phyloP scores from a whole-genome alignment of 148 eudicot genomes.

The Vaccinium vitisidaea region DNA sequence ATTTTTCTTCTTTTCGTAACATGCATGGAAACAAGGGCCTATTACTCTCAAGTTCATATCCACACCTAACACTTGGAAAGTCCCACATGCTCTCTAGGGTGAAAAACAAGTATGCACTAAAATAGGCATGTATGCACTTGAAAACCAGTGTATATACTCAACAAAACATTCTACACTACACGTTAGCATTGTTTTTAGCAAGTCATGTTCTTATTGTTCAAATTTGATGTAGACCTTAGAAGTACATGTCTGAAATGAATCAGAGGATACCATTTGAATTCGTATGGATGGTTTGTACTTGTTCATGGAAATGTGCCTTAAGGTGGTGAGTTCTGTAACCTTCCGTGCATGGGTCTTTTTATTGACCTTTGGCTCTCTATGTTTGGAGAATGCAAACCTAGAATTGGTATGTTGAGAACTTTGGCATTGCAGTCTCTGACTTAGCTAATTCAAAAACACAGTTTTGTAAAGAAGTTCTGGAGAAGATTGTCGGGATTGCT shows the following conservation, averaged over 20 bases:
- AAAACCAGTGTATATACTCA: not conserved
- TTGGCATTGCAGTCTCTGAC: not conserved
- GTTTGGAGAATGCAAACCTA: not conserved
- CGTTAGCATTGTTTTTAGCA: not conserved
- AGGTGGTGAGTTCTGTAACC: not conserved
- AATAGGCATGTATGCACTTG: not conserved
- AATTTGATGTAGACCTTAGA: not conserved
- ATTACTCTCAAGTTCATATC: not conserved
- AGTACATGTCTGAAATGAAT: not conserved
- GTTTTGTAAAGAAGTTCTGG: conserved; percentile 2
- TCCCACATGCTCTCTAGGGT: not conserved
- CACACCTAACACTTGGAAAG: not conserved
- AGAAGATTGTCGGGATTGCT: conserved; percentile 1
- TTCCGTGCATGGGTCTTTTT: not conserved
- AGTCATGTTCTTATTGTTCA: not conserved
- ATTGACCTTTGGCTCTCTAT: not conserved
- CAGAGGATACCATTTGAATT: not conserved
- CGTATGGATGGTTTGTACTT: not conserved
- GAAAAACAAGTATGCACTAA: not conserved
- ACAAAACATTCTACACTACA: not conserved
- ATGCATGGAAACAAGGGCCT: not conserved
- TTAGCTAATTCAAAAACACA: not conserved
- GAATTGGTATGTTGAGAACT: not conserved
- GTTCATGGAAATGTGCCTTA: not conserved
- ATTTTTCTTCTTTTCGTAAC: not conserved